Evolutionary conservation across 306 rosid genomes (phyloP).

Genomic region (Ochetophila trinervis): DNA sequence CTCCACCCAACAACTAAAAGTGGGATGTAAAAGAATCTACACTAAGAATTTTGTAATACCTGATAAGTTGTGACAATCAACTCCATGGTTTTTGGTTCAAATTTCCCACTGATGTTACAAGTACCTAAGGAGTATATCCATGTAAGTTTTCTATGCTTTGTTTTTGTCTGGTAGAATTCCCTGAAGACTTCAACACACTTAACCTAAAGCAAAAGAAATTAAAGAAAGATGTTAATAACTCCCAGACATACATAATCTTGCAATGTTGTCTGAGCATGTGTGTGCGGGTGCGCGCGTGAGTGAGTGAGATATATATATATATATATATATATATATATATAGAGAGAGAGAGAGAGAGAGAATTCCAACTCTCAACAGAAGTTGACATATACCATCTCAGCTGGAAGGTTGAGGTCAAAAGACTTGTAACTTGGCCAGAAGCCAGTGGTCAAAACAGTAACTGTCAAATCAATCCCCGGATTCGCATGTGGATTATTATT

Average conservation of each 20-base stretch:
- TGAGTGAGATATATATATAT: too few relatives aligned
- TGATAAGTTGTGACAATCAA: slow-evolving; percentile 53
- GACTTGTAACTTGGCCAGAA: slow-evolving; percentile 59
- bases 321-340: too few relatives aligned
- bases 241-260: slow-evolving; percentile 1
- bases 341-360: background rate
- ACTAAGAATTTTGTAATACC: slow-evolving; percentile 22
- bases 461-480: slow-evolving; percentile 51
- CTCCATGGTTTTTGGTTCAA: slow-evolving; percentile 48
- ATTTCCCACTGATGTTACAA: slow-evolving; percentile 48
- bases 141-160: slow-evolving; percentile 52
- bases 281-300: too few relatives aligned
- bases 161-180: slow-evolving; percentile 50
- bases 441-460: slow-evolving; percentile 51
- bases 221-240: background rate
- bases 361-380: background rate
- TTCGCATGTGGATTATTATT: slow-evolving; percentile 28
- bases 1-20: background rate
- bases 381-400: slow-evolving; percentile 36
- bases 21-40: background rate
- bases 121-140: slow-evolving; percentile 54
- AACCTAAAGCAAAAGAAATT: slow-evolving; percentile 25
- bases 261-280: too few relatives aligned
- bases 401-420: slow-evolving; percentile 52
- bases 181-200: slow-evolving; percentile 48